Percentiles rank a stretch among this genome's conserved stretches.
These are phyloP conservation scores for Trichoderma lentiforme DNA, from an alignment of 2,329 filamentous ascomycete genomes.

Conservation along the genomic window DNA sequence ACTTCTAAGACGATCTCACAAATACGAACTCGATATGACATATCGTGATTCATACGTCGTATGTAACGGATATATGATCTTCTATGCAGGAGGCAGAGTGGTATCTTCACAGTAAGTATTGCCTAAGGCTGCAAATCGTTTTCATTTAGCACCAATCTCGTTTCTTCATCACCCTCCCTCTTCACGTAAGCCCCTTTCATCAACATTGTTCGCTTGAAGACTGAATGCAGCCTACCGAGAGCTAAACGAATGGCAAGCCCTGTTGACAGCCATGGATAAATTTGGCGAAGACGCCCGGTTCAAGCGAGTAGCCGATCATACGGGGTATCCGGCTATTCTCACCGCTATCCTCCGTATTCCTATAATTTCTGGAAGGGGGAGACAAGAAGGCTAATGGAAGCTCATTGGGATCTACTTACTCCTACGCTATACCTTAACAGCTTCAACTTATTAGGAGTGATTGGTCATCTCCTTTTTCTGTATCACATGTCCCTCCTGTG, in stretches of 20 bases:
- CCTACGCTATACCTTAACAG: background rate
- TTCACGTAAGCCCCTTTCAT: background rate
- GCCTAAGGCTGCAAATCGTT: background rate
- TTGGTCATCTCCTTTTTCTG: background rate
- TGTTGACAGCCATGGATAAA: background rate
- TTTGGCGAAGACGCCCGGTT: background rate
- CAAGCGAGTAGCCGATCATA: background rate
- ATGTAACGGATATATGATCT: background rate
- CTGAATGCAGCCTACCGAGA: background rate
- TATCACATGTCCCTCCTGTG: background rate
- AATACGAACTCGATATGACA: background rate
- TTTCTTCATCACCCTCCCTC: background rate
- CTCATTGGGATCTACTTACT: background rate
- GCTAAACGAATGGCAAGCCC: background rate
- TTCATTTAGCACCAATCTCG: background rate
- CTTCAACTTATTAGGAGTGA: background rate
- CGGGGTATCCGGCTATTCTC: background rate
- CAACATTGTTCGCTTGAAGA: background rate
- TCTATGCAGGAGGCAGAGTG: background rate
- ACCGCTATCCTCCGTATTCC: background rate
- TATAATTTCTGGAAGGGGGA: background rate
- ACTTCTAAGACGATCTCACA: background rate
- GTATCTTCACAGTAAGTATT: background rate
- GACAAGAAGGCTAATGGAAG: background rate
- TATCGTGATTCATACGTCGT: background rate